phyloP scores from a whole-genome alignment of 768 basidiomycete species.

The Asterophora parasitica region DNA sequence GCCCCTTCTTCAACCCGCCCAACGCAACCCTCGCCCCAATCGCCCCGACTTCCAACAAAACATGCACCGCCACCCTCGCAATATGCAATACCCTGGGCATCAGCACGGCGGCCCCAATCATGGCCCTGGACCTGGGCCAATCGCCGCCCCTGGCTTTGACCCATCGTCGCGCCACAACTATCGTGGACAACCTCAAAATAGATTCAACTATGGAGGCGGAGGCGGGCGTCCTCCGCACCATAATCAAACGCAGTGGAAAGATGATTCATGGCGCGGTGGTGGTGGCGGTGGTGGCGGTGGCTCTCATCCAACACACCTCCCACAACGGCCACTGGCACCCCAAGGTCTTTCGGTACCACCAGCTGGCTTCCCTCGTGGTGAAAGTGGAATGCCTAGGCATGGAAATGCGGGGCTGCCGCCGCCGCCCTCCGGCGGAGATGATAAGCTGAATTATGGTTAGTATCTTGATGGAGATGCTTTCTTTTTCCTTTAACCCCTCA shows the following conservation, averaged over 20 bases:
- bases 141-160: not conserved
- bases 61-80: constrained; percentile 5
- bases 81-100: constrained; percentile 34
- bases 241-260: not conserved
- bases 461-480: not conserved
- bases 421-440: constrained; percentile 4
- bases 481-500: not conserved
- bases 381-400: not conserved
- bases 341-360: constrained; percentile 1
- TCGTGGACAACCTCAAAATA: constrained; percentile 1
- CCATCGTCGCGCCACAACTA: not conserved
- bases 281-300: not conserved
- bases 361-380: not conserved
- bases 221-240: not conserved
- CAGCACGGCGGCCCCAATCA: not conserved
- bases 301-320: constrained; percentile 4
- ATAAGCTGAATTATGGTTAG: constrained; percentile 18
- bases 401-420: constrained; percentile 2
- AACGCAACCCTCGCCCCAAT: constrained; percentile 2
- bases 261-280: not conserved
- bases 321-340: constrained; percentile 7
- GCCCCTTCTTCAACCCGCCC: not conserved
- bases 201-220: not conserved
- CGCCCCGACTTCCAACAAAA: constrained; percentile 7
- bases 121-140: not conserved